phyloP scores from a whole-genome alignment of 2,329 filamentous ascomycete genomes.

The Magnaporthiopsis poae region DNA sequence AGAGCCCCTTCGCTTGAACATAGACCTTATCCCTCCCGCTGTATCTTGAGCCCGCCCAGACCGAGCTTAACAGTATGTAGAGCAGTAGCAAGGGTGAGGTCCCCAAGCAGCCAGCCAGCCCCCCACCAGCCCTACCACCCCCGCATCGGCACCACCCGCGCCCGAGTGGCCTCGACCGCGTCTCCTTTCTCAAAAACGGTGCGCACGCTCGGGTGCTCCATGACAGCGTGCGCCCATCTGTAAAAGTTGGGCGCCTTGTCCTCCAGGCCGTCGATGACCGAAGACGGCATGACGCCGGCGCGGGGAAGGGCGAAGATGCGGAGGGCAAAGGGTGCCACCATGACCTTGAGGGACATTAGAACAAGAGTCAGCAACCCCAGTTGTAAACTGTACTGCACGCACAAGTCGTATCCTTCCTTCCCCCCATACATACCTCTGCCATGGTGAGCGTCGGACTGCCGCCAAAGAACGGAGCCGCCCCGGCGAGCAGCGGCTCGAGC shows the following conservation, averaged over 20 bases:
- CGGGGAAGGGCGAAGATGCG: conserved; percentile 47
- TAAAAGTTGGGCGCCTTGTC: conserved; percentile 53
- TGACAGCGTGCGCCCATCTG: conserved; percentile 54
- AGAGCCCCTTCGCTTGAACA: too few relatives aligned
- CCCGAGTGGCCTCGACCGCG: too few relatives aligned
- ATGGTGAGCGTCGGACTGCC: conserved; percentile 57
- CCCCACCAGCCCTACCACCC: too few relatives aligned
- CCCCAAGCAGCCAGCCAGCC: too few relatives aligned
- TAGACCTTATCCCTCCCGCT: too few relatives aligned
- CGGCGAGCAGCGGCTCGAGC: conserved; percentile 58
- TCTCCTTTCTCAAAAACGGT: conserved; percentile 40
- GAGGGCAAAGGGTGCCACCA: conserved; percentile 58
- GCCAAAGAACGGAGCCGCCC: conserved; percentile 51
- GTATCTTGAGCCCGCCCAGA: too few relatives aligned
- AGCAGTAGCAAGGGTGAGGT: too few relatives aligned
- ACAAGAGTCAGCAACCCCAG: background rate
- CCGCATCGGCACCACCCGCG: too few relatives aligned
- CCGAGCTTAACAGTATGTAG: too few relatives aligned
- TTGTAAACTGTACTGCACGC: too few relatives aligned
- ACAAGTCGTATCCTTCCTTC: too few relatives aligned
- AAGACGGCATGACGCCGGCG: conserved; percentile 40
- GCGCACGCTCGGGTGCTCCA: conserved; percentile 55
- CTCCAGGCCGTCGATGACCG: conserved; percentile 23
- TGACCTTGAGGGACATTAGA: background rate
- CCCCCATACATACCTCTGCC: conserved; percentile 50